A percentile compares a stretch with the other conserved stretches of the same genome.
Evolutionary conservation across 116 monocot species (phyloP).

Genomic region (Iris pallida): DNA sequence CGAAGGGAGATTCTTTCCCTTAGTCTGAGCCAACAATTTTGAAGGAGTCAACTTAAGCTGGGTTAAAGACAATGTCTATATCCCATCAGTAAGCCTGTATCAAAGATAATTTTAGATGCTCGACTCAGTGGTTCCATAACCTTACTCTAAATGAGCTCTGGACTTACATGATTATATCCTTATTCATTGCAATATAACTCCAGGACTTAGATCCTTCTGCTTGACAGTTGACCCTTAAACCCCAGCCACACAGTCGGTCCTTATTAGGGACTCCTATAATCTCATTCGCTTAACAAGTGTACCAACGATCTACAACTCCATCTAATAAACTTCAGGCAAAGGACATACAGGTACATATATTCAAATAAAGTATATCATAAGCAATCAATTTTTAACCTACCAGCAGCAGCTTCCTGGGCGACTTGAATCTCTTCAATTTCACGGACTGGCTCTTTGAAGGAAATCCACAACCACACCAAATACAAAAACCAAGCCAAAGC

Average conservation of each 20-base stretch:
- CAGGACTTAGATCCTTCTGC: not conserved
- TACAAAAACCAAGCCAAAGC: conserved; percentile 53
- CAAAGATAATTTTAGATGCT: not conserved
- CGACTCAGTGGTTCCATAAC: not conserved
- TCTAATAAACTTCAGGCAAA: not conserved
- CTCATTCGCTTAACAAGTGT: not conserved
- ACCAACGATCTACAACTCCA: not conserved
- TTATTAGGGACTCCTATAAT: not conserved
- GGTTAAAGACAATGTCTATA: not conserved
- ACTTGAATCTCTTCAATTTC: conserved; percentile 9
- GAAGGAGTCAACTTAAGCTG: too few species aligned
- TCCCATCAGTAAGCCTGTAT: not conserved
- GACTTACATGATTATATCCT: not conserved
- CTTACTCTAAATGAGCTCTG: not conserved
- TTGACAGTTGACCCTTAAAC: not conserved
- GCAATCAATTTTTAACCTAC: conserved; percentile 22
- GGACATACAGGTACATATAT: not conserved
- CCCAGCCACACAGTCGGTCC: not conserved
- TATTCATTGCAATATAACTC: not conserved
- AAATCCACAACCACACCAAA: conserved; percentile 53
- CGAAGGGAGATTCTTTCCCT: too few species aligned
- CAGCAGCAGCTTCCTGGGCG: conserved; percentile 17
- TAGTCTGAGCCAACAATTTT: too few species aligned
- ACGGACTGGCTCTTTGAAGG: conserved; percentile 57
- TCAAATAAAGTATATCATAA: not conserved